These are phyloP conservation scores for Pseudogymnoascus sp. DNA, from an alignment of 2,329 filamentous ascomycete species.

Conservation along the genomic window DNA sequence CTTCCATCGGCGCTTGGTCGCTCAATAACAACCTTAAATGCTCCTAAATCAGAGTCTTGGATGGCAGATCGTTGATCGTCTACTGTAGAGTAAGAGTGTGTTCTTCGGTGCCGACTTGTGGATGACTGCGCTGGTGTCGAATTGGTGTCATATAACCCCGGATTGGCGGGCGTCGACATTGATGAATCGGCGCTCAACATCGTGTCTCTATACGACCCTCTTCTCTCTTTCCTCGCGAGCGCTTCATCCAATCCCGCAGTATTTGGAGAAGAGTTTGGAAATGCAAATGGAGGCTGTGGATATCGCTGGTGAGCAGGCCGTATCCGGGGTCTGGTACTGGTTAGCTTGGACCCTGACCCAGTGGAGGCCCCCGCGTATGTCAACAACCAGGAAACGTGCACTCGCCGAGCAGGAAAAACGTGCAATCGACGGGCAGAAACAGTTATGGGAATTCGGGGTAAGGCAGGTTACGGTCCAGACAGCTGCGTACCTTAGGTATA, in stretches of 20 bases:
- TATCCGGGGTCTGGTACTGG: constrained; percentile 47
- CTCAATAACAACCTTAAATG: constrained; percentile 75
- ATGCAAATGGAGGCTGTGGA: constrained; percentile 53
- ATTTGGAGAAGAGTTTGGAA: constrained; percentile 53
- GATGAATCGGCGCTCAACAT: constrained; percentile 22
- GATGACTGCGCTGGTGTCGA: constrained; percentile 16
- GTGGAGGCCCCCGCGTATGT: constrained; percentile 11
- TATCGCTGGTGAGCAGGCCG: constrained; percentile 55
- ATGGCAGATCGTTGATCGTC: constrained; percentile 52
- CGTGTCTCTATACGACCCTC: constrained; percentile 23
- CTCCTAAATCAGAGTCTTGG: constrained; percentile 53
- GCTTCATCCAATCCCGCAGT: constrained; percentile 49
- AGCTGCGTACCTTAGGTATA: constrained; percentile 62
- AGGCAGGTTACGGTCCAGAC: constrained; percentile 17
- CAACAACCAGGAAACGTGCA: constrained; percentile 8
- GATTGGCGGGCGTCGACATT: constrained; percentile 25
- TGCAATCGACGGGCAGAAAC: constrained; percentile 31
- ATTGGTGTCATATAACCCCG: constrained; percentile 23
- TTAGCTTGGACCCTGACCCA: constrained; percentile 10
- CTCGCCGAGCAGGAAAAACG: constrained; percentile 25
- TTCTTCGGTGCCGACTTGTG: constrained; percentile 46
- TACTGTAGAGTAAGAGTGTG: constrained; percentile 70
- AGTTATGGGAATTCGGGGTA: constrained; percentile 18
- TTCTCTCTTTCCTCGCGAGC: constrained; percentile 25
- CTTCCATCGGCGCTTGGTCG: constrained; percentile 50